Percentiles rank a stretch among this genome's conserved stretches.
Evolutionary conservation across 2,329 filamentous ascomycete species (phyloP).

Genomic region (Exophiala mesophila): DNA sequence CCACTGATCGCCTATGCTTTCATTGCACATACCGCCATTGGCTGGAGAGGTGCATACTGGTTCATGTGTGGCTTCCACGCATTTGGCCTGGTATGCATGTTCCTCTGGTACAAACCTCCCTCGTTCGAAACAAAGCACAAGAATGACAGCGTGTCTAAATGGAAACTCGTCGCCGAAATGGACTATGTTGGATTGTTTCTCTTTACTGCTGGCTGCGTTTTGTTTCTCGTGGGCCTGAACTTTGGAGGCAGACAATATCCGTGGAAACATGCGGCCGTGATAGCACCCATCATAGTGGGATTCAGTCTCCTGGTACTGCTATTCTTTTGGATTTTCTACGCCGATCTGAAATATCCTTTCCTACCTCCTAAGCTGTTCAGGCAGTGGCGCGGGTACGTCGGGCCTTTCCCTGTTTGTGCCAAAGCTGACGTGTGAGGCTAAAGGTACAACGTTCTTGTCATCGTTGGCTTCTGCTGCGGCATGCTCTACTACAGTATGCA

Average conservation of each 20-base stretch:
- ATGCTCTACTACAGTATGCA: slow-evolving; percentile 46
- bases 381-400: slow-evolving; percentile 27
- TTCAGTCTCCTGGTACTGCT: slow-evolving; percentile 33
- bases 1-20: slow-evolving; percentile 46
- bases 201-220: slow-evolving; percentile 36
- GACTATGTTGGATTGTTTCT: slow-evolving; percentile 45
- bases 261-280: slow-evolving; percentile 37
- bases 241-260: slow-evolving; percentile 39
- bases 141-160: slow-evolving; percentile 24
- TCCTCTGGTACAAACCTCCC: slow-evolving; percentile 46
- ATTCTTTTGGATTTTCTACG: slow-evolving; percentile 36
- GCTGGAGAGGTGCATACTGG: slow-evolving; percentile 49
- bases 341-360: slow-evolving; percentile 36
- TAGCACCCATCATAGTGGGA: slow-evolving; percentile 37
- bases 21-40: slow-evolving; percentile 37
- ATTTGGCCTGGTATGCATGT: slow-evolving; percentile 11
- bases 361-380: slow-evolving; percentile 42
- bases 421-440: background rate
- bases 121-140: slow-evolving; percentile 43
- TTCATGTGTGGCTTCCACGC: slow-evolving; percentile 9
- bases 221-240: slow-evolving; percentile 43
- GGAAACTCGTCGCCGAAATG: slow-evolving; percentile 38
- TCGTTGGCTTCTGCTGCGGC: slow-evolving; percentile 38
- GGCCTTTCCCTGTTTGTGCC: background rate
- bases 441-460: slow-evolving; percentile 38